phyloP scores from a whole-genome alignment of 805 yeast genomes.

The Kuraishia piskuri region DNA sequence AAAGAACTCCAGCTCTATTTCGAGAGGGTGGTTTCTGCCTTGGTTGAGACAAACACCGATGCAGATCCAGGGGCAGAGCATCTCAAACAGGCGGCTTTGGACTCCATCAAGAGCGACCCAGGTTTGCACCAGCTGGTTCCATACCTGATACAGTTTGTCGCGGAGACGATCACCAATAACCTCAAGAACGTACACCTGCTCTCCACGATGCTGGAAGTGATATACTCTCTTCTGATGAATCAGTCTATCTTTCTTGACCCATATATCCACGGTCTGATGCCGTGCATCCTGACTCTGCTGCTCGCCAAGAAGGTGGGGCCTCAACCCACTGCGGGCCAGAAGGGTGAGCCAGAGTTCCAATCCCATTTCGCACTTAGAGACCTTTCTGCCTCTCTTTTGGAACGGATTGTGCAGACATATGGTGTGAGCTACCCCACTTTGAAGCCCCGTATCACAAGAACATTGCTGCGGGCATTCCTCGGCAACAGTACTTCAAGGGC shows the following conservation, averaged over 20 bases:
- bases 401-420: conserved; percentile 68
- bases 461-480: conserved; percentile 82
- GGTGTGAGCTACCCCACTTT: conserved; percentile 83
- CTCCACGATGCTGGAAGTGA: conserved; percentile 80
- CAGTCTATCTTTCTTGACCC: conserved; percentile 87
- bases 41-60: conserved; percentile 44
- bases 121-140: conserved; percentile 97
- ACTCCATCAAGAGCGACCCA: conserved; percentile 82
- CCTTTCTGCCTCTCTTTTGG: conserved; percentile 76
- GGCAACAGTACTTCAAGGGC: conserved; percentile 39
- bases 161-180: conserved; percentile 89
- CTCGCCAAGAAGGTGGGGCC: conserved; percentile 83
- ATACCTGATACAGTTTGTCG: conserved; percentile 89
- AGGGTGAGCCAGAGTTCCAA: conserved; percentile 9
- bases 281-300: conserved; percentile 85
- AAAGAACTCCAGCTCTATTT: conserved; percentile 91
- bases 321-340: conserved; percentile 10
- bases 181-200: conserved; percentile 62
- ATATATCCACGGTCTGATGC: conserved; percentile 92
- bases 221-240: conserved; percentile 77
- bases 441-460: conserved; percentile 90
- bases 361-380: conserved; percentile 64
- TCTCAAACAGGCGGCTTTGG: conserved; percentile 71
- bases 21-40: conserved; percentile 79
- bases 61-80: conserved; percentile 38